A percentile compares a stretch with the other conserved stretches of the same genome.
These are phyloP conservation scores for Medicago truncatula DNA, from an alignment of 306 rosid species.

Conservation along the genomic window DNA sequence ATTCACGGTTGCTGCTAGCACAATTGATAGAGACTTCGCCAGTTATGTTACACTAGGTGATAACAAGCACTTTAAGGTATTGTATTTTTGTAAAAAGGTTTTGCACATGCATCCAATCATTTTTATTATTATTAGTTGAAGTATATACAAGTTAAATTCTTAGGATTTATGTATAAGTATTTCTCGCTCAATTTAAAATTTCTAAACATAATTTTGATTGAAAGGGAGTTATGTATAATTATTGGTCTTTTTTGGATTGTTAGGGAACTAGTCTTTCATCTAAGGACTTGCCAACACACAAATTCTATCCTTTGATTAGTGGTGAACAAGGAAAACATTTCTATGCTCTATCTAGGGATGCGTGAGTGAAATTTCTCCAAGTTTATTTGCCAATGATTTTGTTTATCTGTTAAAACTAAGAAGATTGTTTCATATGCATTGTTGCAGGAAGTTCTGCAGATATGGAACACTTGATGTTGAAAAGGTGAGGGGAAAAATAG, in stretches of 20 bases:
- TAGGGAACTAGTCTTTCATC: slow-evolving; percentile 72
- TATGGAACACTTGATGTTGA: slow-evolving; percentile 54
- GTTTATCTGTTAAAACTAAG: not conserved
- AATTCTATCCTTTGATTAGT: slow-evolving; percentile 57
- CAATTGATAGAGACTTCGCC: slow-evolving; percentile 52
- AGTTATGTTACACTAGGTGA: slow-evolving; percentile 56
- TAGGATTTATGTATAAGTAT: too few species aligned
- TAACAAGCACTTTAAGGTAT: slow-evolving; percentile 49
- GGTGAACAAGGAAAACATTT: slow-evolving; percentile 51
- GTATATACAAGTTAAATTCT: too few species aligned
- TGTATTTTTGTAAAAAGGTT: not conserved
- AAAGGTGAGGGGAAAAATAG: slow-evolving; percentile 65
- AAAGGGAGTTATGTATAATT: too few species aligned
- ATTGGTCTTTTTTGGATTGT: not conserved
- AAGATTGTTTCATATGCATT: slow-evolving; percentile 11
- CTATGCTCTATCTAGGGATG: slow-evolving; percentile 37
- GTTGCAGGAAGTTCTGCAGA: slow-evolving; percentile 50
- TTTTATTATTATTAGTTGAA: too few species aligned
- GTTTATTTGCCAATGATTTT: not conserved
- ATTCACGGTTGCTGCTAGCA: slow-evolving; percentile 71
- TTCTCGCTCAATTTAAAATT: too few species aligned
- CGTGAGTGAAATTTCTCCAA: slow-evolving; percentile 51
- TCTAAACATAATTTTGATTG: too few species aligned
- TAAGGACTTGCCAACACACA: slow-evolving; percentile 44
- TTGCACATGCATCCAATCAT: not conserved